Base-by-base conservation (phyloP, 495 filamentous ascomycete species). In the Neurospora hispaniola region DNA sequence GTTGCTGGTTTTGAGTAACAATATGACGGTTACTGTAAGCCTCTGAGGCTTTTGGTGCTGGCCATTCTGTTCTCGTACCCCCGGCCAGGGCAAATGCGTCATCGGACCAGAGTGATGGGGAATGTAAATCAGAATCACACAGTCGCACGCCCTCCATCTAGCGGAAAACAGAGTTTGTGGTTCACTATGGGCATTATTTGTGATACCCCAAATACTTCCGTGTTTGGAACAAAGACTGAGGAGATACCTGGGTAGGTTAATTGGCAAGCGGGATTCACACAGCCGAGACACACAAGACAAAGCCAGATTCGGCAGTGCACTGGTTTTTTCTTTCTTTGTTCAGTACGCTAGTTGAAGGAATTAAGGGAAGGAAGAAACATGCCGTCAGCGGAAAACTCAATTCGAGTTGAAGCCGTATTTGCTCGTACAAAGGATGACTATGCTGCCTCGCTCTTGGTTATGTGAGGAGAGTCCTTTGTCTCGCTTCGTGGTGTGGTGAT, bases 1-100 rank as follows among this genome's bases (percentile, higher is more conserved):
- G 69, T 78, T 96, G 42, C 75, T 96, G 74, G 91, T 96, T n/a
- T 87, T 96, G 82, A 93, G 91, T 78, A 96, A 96, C 82, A 94
- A 91, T 74, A 92, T 96, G 91, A 95, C 92, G 16, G 93, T 96
- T 70, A 96, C 93, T 20, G 94, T 94, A 82, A 93, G 91, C 79
- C 81, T 94, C 71, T 94, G 74, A 78, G 62, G 40, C 40, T 38
- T 38, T 38, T 38, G 40, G 8, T 9, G 40, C 40, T 41, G 40
- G 40, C 11, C 9, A 41, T 41, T 38, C 35, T 38, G 35, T 38
- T 38, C 35, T 38, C 35, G 35, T 38, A 6, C 4, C 35, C 35
- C 35, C 5, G 4, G 35, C 35, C 35, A 38, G 35, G 35, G 35
- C 35, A 38, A 38, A 41, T 38, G 69, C 12, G 20, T 70, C 40